These are phyloP conservation scores for Zopfia rhizophila DNA, from an alignment of 2,329 filamentous ascomycete genomes.

Conservation along the genomic window DNA sequence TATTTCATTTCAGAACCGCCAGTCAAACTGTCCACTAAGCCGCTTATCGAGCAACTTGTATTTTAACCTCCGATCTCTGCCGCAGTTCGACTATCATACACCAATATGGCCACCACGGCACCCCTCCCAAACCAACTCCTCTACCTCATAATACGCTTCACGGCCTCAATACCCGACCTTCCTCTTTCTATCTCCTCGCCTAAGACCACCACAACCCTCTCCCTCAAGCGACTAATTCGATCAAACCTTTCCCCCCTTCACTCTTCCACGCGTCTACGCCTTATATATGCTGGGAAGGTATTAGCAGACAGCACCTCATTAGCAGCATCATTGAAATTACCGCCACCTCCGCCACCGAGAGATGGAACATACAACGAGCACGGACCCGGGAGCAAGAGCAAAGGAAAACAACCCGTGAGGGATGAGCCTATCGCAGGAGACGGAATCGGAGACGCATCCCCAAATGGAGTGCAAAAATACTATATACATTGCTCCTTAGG, in stretches of 20 bases:
- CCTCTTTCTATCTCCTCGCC: conserved; percentile 79
- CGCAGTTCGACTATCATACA: too few relatives aligned
- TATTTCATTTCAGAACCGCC: too few relatives aligned
- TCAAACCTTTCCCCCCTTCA: conserved; percentile 70
- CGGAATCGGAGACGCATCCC: conserved; percentile 29
- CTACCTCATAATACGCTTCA: conserved; percentile 90
- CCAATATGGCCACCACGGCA: conserved; percentile 38
- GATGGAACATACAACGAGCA: conserved; percentile 35
- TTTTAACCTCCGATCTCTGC: too few relatives aligned
- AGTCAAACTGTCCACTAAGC: too few relatives aligned
- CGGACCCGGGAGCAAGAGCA: conserved; percentile 57
- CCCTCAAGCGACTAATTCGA: conserved; percentile 85
- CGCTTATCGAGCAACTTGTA: too few relatives aligned
- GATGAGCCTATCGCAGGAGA: conserved; percentile 48
- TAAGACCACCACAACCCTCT: conserved; percentile 74
- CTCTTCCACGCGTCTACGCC: conserved; percentile 77
- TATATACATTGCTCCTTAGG: conserved; percentile 98
- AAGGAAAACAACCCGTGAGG: conserved; percentile 74
- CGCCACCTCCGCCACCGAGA: conserved; percentile 62
- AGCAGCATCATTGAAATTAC: conserved; percentile 72
- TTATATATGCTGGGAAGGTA: conserved; percentile 90
- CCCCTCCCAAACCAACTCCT: conserved; percentile 59
- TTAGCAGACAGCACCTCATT: conserved; percentile 79
- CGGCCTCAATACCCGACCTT: conserved; percentile 83
- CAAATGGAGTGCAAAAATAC: conserved; percentile 63